Conservation (phyloP, 176 grass and related monocot genomes). For the Aechmea fasciata region DNA sequence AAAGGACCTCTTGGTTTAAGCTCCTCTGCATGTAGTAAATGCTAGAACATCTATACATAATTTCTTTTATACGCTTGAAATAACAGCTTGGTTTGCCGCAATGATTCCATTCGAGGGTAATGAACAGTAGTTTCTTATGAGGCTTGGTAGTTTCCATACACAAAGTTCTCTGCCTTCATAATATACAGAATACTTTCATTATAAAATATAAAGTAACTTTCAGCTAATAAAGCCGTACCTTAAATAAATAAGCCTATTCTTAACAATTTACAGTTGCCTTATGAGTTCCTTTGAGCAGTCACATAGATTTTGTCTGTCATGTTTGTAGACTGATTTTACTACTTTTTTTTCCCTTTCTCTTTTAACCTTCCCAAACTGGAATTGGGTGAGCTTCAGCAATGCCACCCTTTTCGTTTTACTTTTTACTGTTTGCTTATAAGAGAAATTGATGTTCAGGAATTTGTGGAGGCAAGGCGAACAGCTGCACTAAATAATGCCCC, state of each 20-base stretch:
- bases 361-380: neutral
- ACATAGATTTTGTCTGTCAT: neutral
- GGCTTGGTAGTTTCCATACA: neutral
- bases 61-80: neutral
- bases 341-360: neutral
- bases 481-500: slow-evolving; percentile 78
- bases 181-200: too few species aligned
- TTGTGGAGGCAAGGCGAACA: slow-evolving; percentile 92
- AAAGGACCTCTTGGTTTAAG: slow-evolving; percentile 1
- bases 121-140: neutral
- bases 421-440: neutral
- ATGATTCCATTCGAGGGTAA: neutral
- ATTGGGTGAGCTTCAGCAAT: neutral
- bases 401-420: neutral
- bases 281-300: too few species aligned
- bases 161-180: too few species aligned
- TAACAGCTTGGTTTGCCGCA: neutral
- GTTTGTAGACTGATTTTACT: neutral
- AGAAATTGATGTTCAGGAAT: slow-evolving; percentile 48
- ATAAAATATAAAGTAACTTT: too few species aligned
- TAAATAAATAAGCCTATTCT: too few species aligned
- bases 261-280: too few species aligned
- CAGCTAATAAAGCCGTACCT: too few species aligned
- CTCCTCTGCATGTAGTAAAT: neutral
- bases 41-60: neutral